Base-by-base conservation (phyloP, 2,329 filamentous ascomycete genomes). In the Fusarium sp. region DNA sequence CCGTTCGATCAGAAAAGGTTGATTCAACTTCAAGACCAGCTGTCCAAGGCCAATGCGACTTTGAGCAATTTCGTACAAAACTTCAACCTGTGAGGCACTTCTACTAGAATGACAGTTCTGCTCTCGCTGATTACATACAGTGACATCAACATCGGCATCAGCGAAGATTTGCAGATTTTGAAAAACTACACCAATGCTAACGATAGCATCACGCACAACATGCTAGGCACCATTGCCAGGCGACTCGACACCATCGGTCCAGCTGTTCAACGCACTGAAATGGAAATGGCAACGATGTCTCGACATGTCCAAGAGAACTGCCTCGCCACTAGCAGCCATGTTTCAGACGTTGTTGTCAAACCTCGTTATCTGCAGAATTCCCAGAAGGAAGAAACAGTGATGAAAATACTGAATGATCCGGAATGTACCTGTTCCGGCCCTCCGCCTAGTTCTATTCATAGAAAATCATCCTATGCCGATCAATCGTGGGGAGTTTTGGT, bases 371-470 rank as follows among this genome's bases (percentile, higher is more conserved):
- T 50, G 20, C 15, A 13, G 1, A 52, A 59, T 4, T n/a, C 27
- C 0, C 35, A 41, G 0, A 14, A 5, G 0, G 57, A 53, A 33
- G 13, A 18, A 15, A 13, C 1, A 39, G 15, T 3, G 1, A 17
- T 17, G 1, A 7, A 10, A 5, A 10, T 0, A 42, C 5, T 45
- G 3, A 27, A 20, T 7, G 5, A 13, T 0, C 18, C 12, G 1
- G 5, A 14, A 29, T 65, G 62, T 22, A 36, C 33, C 1, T 61
- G 47, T 5, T 49, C n/a, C 7, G 11, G 18, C 29, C 29, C 8
- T n/a, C 0, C 8, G 4, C 1, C 27, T 0, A 0, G 2, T 29
- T 47, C 3, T n/a, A 11, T 11, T 15, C 2, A 3, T n/a, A 27
- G 7, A 2, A 9, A 18, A 4, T 33, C 29, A 22, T 22, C 46